Conservation (phyloP, 2,329 filamentous ascomycete genomes). For the Thielaviopsis ethacetica region DNA sequence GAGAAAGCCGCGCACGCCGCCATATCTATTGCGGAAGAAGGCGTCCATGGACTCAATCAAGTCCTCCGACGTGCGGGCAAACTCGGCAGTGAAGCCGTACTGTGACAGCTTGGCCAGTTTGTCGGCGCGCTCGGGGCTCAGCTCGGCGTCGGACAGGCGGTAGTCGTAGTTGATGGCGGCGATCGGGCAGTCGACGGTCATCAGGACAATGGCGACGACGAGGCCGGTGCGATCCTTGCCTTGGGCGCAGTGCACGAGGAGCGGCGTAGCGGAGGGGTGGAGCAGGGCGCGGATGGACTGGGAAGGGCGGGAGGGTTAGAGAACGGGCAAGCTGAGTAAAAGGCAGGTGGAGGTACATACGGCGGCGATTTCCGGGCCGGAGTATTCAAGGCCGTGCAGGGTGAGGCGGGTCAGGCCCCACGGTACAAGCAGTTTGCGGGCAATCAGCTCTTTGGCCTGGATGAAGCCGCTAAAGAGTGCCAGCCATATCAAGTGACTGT, state of each 20-base stretch:
- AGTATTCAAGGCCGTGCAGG: constrained; percentile 51
- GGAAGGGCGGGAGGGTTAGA: background rate
- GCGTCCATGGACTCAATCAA: constrained; percentile 43
- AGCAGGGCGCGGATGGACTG: background rate
- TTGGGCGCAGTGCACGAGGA: constrained; percentile 71
- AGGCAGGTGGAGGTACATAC: constrained; percentile 15
- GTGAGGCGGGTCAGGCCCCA: constrained; percentile 57
- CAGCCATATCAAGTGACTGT: constrained; percentile 33
- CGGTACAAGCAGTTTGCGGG: constrained; percentile 52
- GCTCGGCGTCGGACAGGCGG: constrained; percentile 40
- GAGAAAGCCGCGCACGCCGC: constrained; percentile 51
- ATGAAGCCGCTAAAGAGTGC: constrained; percentile 51
- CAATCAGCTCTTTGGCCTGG: constrained; percentile 53
- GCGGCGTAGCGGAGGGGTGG: constrained; percentile 30
- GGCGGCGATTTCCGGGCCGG: constrained; percentile 41
- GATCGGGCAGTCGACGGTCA: constrained; percentile 41
- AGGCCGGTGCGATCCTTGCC: constrained; percentile 71
- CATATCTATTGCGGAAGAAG: constrained; percentile 46
- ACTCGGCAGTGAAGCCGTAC: constrained; percentile 59
- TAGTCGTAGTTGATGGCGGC: constrained; percentile 58
- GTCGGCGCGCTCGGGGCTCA: constrained; percentile 44
- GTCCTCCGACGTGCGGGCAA: constrained; percentile 46
- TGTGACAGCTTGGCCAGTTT: constrained; percentile 50
- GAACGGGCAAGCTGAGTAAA: background rate
- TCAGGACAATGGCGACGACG: constrained; percentile 48